Base-by-base conservation (phyloP, 2,329 filamentous ascomycete species). In the Curvularia verruculosa region DNA sequence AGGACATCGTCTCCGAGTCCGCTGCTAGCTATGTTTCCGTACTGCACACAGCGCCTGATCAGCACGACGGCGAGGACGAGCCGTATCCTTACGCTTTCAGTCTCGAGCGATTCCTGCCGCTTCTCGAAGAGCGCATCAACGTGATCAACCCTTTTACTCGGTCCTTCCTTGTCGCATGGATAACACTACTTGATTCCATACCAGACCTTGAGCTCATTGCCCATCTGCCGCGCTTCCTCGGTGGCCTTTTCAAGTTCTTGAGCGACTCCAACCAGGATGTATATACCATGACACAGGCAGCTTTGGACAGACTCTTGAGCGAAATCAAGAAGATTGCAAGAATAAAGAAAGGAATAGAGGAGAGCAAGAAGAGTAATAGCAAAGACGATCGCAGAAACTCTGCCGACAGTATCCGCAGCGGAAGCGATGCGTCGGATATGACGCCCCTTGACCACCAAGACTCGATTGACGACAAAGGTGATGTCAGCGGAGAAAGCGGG, bases 261-360 rank as follows among this genome's bases (percentile, higher is more conserved):
- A 93, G 92, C 60, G 95, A 97, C 68, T 87, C 89, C 12, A 97
- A 97, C 72, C 83, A 87, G 46, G 95, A 99, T 75, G 95, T 99
- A n/a, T 91, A 96, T 69, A 92, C 94, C 51, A 90, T 92, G 39
- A 98, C 95, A 0, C 93, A 96, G 74, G 86, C 86, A 24, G 91
- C 92, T 46, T 80, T 99, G 21, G 94, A 98, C 75, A 89, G 91
- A 63, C 98, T 99, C 67, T 80, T 99, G 18, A 87, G 85, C 49
- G 95, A 99, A 77, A 98, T 99, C 70, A 96, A 94, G 77, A 90
- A 94, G 64, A 98, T 99, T 58, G 89, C 94, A 13, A 87, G 89
- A 13, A 88, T 99, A 58, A 97, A 96, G 78, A 95, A 93, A 71
- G 92, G 93, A 1, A 90, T 99, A 51, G 86, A 89, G 39, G 92